phyloP scores from a whole-genome alignment of 768 basidiomycete species.

The Gelatoporia subvermispora region DNA sequence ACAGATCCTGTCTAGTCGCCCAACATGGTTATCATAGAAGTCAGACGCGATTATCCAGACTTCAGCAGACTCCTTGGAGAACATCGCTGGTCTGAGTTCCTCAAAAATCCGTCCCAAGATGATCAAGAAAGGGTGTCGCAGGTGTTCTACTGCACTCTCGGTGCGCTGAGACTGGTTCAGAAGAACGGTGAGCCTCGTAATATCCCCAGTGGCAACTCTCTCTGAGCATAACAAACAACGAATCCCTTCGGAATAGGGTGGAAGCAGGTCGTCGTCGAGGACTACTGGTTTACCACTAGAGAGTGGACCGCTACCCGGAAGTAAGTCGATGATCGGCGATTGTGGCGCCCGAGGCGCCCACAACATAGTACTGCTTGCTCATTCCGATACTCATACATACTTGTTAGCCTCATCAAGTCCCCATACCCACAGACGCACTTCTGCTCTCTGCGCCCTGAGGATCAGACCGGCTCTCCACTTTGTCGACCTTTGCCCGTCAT shows the following conservation, averaged over 20 bases:
- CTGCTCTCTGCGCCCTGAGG: conserved; percentile 36
- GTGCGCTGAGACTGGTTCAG: conserved; percentile 36
- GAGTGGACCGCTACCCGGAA: neutral
- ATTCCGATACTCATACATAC: neutral
- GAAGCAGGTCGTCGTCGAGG: conserved; percentile 42
- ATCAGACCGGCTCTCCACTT: conserved; percentile 31
- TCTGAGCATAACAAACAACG: neutral
- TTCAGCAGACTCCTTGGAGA: conserved; percentile 36
- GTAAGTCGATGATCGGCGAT: neutral
- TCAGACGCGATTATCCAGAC: conserved; percentile 26
- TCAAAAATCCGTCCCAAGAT: conserved; percentile 27
- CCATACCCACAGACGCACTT: conserved; percentile 38
- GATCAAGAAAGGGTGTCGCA: conserved; percentile 23
- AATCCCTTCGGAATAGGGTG: conserved; percentile 32
- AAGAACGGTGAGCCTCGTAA: conserved; percentile 36
- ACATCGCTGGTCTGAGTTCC: conserved; percentile 39
- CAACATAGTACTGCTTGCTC: neutral
- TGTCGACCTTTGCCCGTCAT: conserved; percentile 41
- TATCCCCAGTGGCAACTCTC: no score
- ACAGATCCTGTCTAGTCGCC: conserved; percentile 28
- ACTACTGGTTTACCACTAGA: conserved; percentile 35
- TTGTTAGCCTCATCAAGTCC: conserved; percentile 24
- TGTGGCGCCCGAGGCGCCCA: neutral
- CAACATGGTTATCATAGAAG: conserved; percentile 41
- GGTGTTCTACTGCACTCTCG: conserved; percentile 37